These are phyloP conservation scores for Cytospora mali DNA, from an alignment of 2,329 filamentous ascomycete genomes.

Conservation along the genomic window DNA sequence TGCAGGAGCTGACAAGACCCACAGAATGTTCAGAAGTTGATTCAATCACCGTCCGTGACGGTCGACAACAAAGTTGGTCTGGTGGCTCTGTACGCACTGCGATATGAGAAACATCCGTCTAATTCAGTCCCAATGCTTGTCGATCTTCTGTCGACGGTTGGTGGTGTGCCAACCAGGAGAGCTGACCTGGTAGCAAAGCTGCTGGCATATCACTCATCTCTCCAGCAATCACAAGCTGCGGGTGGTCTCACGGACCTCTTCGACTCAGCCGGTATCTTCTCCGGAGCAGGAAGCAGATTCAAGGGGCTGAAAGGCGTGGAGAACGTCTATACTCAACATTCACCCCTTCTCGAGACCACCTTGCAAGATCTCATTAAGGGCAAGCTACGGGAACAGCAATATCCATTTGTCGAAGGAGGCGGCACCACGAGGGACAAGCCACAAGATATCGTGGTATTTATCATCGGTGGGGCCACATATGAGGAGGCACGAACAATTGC, in stretches of 20 bases:
- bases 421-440: conserved; percentile 90
- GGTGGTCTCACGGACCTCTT: conserved; percentile 89
- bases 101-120: conserved; percentile 84
- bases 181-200: conserved; percentile 82
- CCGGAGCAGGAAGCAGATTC: conserved; percentile 82
- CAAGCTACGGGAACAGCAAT: conserved; percentile 79
- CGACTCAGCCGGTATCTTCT: conserved; percentile 88
- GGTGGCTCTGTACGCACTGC: conserved; percentile 91
- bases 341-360: conserved; percentile 81
- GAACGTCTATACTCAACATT: conserved; percentile 98
- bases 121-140: conserved; percentile 83
- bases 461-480: conserved; percentile 90
- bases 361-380: conserved; percentile 94
- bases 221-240: conserved; percentile 75
- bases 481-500: conserved; percentile 97
- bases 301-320: conserved; percentile 97
- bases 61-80: conserved; percentile 84
- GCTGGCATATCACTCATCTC: conserved; percentile 80
- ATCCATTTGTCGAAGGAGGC: conserved; percentile 90
- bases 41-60: conserved; percentile 77
- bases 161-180: conserved; percentile 74
- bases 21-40: conserved; percentile 81
- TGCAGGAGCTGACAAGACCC: conserved; percentile 9
- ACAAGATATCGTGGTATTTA: conserved; percentile 94
- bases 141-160: conserved; percentile 82